Evolutionary conservation across 83 land plant species (phyloP).

Genomic region (Picea mariana): DNA sequence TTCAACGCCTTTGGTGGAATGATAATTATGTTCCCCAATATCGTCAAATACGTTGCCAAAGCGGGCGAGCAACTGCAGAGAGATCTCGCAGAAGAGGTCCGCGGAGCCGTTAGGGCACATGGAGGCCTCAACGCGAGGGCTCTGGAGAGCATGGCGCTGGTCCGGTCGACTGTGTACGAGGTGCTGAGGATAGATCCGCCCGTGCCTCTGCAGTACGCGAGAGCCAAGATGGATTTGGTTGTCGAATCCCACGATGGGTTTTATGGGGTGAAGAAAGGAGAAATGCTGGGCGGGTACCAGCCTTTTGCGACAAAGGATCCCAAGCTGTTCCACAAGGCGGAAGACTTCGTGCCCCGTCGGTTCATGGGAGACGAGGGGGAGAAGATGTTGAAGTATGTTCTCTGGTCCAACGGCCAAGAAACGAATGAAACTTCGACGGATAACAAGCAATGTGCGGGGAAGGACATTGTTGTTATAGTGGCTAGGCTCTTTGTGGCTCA

Average conservation of each 20-base stretch:
- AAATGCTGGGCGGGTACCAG: slow-evolving; percentile 75
- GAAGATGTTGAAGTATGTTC: slow-evolving; percentile 48
- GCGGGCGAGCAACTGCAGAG: slow-evolving; percentile 47
- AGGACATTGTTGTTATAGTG: slow-evolving; percentile 61
- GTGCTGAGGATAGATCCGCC: slow-evolving; percentile 73
- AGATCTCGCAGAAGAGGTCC: slow-evolving; percentile 50
- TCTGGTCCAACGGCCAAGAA: slow-evolving; percentile 87
- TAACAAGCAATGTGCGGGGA: slow-evolving; percentile 90
- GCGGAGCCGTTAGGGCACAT: too few relatives aligned
- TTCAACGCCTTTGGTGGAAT: slow-evolving; percentile 80
- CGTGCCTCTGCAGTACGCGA: slow-evolving; percentile 70
- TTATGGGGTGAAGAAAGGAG: slow-evolving; percentile 65
- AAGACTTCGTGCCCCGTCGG: slow-evolving; percentile 54
- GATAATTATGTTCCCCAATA: slow-evolving; percentile 45
- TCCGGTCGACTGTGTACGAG: slow-evolving; percentile 72
- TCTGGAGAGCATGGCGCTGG: slow-evolving; percentile 60
- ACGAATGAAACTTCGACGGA: slow-evolving; percentile 44
- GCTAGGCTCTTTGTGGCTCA: slow-evolving; percentile 56
- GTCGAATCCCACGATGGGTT: slow-evolving; percentile 60
- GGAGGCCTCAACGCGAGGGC: slow-evolving; percentile 19
- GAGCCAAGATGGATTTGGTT: slow-evolving; percentile 63
- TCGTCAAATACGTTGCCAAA: slow-evolving; percentile 44
- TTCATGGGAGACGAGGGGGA: slow-evolving; percentile 55
- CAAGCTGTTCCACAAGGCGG: slow-evolving; percentile 51
- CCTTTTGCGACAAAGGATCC: slow-evolving; percentile 74